These are phyloP conservation scores for Aspergillus sp. DNA, from an alignment of 2,329 filamentous ascomycete genomes.

Conservation along the genomic window DNA sequence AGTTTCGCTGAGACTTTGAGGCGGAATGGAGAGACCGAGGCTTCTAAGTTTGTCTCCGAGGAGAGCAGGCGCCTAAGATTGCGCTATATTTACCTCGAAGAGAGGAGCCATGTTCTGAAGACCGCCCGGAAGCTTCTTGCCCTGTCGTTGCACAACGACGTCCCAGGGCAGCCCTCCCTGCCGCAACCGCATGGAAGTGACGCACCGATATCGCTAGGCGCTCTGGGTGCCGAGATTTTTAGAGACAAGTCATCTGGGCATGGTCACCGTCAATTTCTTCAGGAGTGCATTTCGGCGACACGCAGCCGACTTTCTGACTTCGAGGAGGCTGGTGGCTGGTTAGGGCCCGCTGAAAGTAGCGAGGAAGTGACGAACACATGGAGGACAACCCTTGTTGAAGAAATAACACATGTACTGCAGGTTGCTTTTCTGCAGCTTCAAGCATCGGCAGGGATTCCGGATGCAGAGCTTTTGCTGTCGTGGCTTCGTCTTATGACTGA, in stretches of 20 bases:
- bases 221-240: slow-evolving; percentile 24
- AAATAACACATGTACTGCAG: slow-evolving; percentile 64
- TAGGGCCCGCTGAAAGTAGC: slow-evolving; percentile 39
- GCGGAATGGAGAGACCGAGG: slow-evolving; percentile 16
- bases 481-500: slow-evolving; percentile 69
- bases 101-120: slow-evolving; percentile 60
- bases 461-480: slow-evolving; percentile 50
- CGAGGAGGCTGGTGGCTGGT: slow-evolving; percentile 35
- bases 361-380: slow-evolving; percentile 54
- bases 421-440: slow-evolving; percentile 63
- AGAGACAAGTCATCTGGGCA: slow-evolving; percentile 16
- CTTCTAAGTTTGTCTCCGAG: slow-evolving; percentile 49
- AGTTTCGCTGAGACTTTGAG: slow-evolving; percentile 27
- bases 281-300: slow-evolving; percentile 27
- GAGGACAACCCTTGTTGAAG: slow-evolving; percentile 54
- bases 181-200: slow-evolving; percentile 5
- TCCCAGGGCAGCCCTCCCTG: slow-evolving; percentile 8
- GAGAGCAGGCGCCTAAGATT: slow-evolving; percentile 58
- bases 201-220: slow-evolving; percentile 13
- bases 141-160: slow-evolving; percentile 19
- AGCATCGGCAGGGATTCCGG: slow-evolving; percentile 47
- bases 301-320: slow-evolving; percentile 24
- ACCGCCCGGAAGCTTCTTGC: slow-evolving; percentile 44
- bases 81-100: slow-evolving; percentile 60
- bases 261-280: slow-evolving; percentile 17